Base-by-base conservation (phyloP, 2,329 filamentous ascomycete species). In the Colletotrichum tofieldiae region DNA sequence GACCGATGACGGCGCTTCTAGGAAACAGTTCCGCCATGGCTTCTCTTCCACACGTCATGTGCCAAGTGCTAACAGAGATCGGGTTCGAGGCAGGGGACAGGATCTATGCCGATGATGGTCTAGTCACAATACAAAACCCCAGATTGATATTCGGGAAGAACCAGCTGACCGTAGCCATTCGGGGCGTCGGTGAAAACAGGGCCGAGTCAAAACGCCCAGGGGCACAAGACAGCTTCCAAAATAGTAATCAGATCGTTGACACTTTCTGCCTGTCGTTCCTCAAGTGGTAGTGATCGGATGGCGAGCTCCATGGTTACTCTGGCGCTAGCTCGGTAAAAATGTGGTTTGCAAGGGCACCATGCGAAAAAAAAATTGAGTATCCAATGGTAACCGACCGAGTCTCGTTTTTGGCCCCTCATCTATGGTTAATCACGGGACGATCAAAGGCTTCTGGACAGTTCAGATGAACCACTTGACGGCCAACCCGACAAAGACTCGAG, bases 101-200 rank as follows among this genome's bases (percentile, higher is more conserved):
- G 14, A 4, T 2, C 32, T 39, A 26, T 29, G 9, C 56, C 7
- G 39, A 35, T 45, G 32, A 16, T 4, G n/a, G 16, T 20, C 56
- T 51, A 41, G 45, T 39, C n/a, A 29, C 12, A n/a, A 52, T 29
- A 20, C 35, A 9, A 9, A 29, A 39, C 14, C n/a, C 45, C 32
- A 14, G 8, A 18, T 5, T 39, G 32, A 7, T 51, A 5, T 29
- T 51, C 16, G 4, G 3, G 43, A 49, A 26, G 14, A 23, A 39
- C 5, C 60, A 62, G 59, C 29, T 26, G 60, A 41, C 45, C 32
- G 12, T 5, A n/a, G n/a, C 11, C 3, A 41, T 20, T 52, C 60
- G 60, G 45, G 16, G 2, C 5, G 35, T 62, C 60, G 60, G 60
- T 49, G 45, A 41, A 62, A 62, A 41, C 16, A n/a, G 16, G 45